Evolutionary conservation across 805 yeast genomes (phyloP).

Genomic region (Spathaspora sp.): DNA sequence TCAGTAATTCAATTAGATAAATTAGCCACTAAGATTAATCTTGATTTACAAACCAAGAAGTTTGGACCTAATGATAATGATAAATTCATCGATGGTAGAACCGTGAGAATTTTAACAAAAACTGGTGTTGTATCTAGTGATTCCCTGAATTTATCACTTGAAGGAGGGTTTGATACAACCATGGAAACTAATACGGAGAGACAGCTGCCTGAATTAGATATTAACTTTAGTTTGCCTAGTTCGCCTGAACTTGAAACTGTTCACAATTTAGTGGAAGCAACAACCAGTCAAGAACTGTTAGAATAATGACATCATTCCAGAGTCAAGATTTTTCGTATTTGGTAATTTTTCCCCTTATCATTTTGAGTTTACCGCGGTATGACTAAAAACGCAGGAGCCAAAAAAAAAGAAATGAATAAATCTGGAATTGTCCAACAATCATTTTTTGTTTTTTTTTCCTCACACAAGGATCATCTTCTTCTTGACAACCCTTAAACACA

Average conservation of each 20-base stretch:
- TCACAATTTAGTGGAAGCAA: background rate
- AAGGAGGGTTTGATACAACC: background rate
- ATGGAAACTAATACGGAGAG: background rate
- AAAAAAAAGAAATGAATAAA: background rate
- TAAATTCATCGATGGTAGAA: slow-evolving; percentile 35
- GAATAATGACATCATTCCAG: background rate
- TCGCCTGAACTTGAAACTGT: background rate
- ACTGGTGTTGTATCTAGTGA: background rate
- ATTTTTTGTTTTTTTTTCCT: background rate
- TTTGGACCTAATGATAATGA: slow-evolving; percentile 34
- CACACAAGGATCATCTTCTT: background rate
- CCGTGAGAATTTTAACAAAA: slow-evolving; percentile 27
- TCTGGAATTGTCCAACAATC: background rate
- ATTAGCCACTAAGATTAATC: slow-evolving; percentile 22
- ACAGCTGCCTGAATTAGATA: background rate
- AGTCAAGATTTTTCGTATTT: background rate
- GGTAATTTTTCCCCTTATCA: background rate
- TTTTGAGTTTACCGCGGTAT: background rate
- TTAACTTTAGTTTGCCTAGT: background rate
- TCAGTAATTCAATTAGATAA: slow-evolving; percentile 26
- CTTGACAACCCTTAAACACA: background rate
- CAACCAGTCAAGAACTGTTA: background rate
- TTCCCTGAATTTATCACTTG: background rate
- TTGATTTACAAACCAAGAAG: slow-evolving; percentile 19
- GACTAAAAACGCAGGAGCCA: background rate